These are phyloP conservation scores for Aspergillus carlsbadensis DNA, from an alignment of 495 filamentous ascomycete species.

Conservation along the genomic window DNA sequence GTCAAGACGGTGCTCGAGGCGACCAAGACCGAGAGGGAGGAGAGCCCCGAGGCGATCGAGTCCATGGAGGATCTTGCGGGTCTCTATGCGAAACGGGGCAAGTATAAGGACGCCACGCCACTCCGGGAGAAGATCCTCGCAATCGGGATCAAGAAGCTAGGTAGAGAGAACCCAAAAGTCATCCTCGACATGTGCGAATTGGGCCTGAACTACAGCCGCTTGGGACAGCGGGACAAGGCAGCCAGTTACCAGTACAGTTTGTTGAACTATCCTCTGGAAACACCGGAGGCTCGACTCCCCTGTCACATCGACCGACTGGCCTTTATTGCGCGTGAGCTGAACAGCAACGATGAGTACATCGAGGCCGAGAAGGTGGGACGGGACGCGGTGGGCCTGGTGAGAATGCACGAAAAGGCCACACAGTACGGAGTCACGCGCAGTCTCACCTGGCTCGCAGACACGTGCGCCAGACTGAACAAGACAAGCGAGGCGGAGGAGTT, in stretches of 20 bases:
- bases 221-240: background rate
- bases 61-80: background rate
- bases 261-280: background rate
- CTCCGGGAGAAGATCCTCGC: background rate
- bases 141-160: background rate
- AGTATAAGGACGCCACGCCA: background rate
- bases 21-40: background rate
- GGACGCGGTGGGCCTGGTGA: background rate
- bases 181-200: background rate
- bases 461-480: background rate
- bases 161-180: background rate
- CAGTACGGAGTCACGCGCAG: slow-evolving; percentile 9
- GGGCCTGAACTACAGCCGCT: background rate
- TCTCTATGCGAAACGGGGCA: background rate
- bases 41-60: background rate
- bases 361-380: background rate
- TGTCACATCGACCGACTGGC: background rate
- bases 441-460: background rate
- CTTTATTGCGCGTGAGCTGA: background rate
- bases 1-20: background rate
- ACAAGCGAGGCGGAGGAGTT: background rate
- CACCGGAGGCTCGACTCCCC: background rate
- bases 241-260: background rate
- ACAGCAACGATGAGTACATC: background rate
- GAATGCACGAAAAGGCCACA: background rate